A percentile compares a stretch with the other conserved stretches of the same genome.
Evolutionary conservation across 2,329 filamentous ascomycete genomes (phyloP).

Genomic region (Hymenoscyphus infarciens): DNA sequence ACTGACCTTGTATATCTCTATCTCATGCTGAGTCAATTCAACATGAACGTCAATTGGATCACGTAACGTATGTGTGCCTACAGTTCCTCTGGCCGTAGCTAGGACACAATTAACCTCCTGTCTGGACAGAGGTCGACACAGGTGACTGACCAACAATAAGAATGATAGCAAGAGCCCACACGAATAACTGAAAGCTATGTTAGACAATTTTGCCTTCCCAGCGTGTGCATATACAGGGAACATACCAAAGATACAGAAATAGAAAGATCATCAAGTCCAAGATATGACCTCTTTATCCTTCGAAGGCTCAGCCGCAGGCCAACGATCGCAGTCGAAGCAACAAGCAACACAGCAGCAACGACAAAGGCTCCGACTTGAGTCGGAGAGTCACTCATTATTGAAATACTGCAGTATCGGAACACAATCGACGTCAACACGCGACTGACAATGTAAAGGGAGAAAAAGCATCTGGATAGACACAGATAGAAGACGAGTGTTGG

Average conservation of each 20-base stretch:
- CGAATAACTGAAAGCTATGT: neutral
- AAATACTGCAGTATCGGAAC: neutral
- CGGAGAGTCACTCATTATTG: slow-evolving; percentile 2
- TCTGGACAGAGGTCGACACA: too few relatives aligned
- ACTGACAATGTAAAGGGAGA: neutral
- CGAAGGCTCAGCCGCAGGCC: neutral
- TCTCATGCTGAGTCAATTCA: neutral
- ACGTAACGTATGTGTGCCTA: neutral
- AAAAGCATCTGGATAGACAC: neutral
- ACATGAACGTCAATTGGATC: neutral
- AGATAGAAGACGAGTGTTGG: neutral
- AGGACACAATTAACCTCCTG: neutral
- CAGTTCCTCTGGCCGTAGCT: neutral
- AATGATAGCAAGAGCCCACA: slow-evolving; percentile 7
- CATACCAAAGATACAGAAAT: neutral
- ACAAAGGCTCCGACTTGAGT: neutral
- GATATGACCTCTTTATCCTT: neutral
- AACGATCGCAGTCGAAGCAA: neutral
- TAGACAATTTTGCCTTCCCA: neutral
- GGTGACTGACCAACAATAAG: neutral
- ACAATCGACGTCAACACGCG: neutral
- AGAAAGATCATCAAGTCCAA: neutral
- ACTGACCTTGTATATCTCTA: neutral
- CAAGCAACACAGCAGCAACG: neutral
- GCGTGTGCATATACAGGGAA: neutral